Evolutionary conservation across 805 yeast genomes (phyloP).

Genomic region (Wickerhamiella hasegawae): DNA sequence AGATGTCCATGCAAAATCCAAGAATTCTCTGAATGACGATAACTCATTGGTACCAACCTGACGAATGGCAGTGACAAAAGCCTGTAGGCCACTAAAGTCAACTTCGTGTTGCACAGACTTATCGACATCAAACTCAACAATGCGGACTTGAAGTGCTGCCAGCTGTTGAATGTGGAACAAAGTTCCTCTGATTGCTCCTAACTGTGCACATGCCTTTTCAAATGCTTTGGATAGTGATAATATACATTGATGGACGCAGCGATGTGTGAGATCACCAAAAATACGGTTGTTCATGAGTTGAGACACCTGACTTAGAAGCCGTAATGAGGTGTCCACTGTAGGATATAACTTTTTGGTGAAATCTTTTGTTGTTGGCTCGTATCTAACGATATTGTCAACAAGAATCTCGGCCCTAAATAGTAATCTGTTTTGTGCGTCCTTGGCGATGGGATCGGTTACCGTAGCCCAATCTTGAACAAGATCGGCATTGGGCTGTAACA

Average conservation of each 20-base stretch:
- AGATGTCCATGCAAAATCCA: slow-evolving; percentile 43
- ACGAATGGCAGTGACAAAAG: slow-evolving; percentile 26
- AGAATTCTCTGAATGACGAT: slow-evolving; percentile 21
- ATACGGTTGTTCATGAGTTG: slow-evolving; percentile 59
- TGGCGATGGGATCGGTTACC: slow-evolving; percentile 52
- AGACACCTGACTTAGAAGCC: slow-evolving; percentile 59
- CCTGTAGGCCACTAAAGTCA: slow-evolving; percentile 64
- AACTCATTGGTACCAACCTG: slow-evolving; percentile 4
- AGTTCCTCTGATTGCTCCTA: slow-evolving; percentile 42
- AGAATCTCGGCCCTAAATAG: slow-evolving; percentile 64
- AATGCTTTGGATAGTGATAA: slow-evolving; percentile 23
- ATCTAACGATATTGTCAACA: slow-evolving; percentile 47
- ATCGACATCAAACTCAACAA: slow-evolving; percentile 67
- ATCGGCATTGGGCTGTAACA: slow-evolving; percentile 22
- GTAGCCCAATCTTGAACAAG: slow-evolving; percentile 27
- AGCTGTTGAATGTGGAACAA: slow-evolving; percentile 60
- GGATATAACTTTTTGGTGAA: slow-evolving; percentile 21
- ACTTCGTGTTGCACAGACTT: slow-evolving; percentile 49
- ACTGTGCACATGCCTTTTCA: slow-evolving; percentile 18
- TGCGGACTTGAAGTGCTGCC: slow-evolving; percentile 50
- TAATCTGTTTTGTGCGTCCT: slow-evolving; percentile 65
- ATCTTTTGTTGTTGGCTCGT: slow-evolving; percentile 53
- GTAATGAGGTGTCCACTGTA: slow-evolving; percentile 29
- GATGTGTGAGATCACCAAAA: slow-evolving; percentile 81
- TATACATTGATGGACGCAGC: slow-evolving; percentile 66